Conservation (phyloP, 2,329 filamentous ascomycete species). For the Berkeleyomyces basicola region DNA sequence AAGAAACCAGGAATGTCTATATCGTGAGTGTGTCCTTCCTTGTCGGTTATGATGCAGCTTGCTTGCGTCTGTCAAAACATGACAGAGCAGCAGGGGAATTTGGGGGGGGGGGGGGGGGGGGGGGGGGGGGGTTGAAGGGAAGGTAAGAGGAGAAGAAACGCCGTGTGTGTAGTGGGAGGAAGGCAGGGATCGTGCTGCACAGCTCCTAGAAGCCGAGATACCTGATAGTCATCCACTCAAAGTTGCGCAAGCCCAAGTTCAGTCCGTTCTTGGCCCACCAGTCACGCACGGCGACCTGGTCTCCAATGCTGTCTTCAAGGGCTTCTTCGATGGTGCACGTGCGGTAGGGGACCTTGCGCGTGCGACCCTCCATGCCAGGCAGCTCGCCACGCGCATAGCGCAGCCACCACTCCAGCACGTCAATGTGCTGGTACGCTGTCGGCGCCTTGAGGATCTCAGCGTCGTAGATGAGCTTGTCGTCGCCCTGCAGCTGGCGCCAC, state of each 20-base stretch:
- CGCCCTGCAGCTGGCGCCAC: conserved; percentile 58
- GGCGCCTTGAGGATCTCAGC: conserved; percentile 70
- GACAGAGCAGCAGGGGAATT: neutral
- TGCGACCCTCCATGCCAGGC: conserved; percentile 35
- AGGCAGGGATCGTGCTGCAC: neutral
- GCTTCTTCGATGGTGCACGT: conserved; percentile 94
- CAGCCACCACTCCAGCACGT: conserved; percentile 88
- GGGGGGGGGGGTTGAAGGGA: neutral
- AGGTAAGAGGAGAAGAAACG: neutral
- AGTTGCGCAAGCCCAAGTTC: conserved; percentile 65
- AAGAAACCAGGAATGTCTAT: neutral
- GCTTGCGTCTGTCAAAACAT: neutral
- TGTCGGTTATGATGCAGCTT: neutral
- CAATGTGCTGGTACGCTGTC: conserved; percentile 70
- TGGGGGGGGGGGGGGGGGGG: neutral
- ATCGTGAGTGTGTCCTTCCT: neutral
- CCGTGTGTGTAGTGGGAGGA: neutral
- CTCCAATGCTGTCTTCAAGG: conserved; percentile 67
- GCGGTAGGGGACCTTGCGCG: conserved; percentile 71
- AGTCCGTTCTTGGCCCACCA: conserved; percentile 85
- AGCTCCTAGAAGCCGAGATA: conserved; percentile 33
- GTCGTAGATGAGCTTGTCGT: conserved; percentile 54
- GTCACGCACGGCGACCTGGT: conserved; percentile 53
- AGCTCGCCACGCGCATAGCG: conserved; percentile 42
- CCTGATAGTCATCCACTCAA: conserved; percentile 78